phyloP scores from a whole-genome alignment of 108 stramenopile genomes.

The Epipyxis sp. region DNA sequence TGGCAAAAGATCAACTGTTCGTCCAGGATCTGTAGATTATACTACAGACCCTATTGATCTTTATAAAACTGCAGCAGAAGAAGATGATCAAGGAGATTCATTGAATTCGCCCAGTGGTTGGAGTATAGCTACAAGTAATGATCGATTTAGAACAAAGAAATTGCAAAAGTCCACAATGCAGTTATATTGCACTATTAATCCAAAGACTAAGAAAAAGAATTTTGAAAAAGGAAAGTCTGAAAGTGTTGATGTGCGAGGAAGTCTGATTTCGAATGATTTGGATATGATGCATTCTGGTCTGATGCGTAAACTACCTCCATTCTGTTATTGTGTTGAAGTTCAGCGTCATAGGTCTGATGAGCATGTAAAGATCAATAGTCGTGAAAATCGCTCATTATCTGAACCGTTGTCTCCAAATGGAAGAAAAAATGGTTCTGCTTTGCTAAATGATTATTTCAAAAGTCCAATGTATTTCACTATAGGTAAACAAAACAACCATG shows the following conservation, averaged over 20 bases:
- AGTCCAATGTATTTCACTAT: slow-evolving; percentile 29
- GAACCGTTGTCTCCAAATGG: no score
- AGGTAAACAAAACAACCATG: slow-evolving; percentile 24
- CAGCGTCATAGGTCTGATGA: no score
- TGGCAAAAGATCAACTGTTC: slow-evolving; percentile 42
- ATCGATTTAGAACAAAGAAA: no score
- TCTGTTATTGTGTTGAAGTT: slow-evolving; percentile 79
- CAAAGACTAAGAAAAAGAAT: slow-evolving; percentile 44
- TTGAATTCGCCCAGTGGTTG: slow-evolving; percentile 50
- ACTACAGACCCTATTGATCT: slow-evolving; percentile 25
- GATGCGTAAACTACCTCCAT: slow-evolving; percentile 60
- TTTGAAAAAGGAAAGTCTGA: background rate
- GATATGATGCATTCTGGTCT: no score
- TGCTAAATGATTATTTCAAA: background rate
- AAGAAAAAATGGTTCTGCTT: no score
- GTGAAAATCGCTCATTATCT: no score
- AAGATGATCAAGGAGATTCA: slow-evolving; percentile 75
- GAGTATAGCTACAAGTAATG: slow-evolving; percentile 59
- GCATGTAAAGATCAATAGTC: no score
- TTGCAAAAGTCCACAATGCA: no score
- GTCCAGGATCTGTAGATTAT: slow-evolving; percentile 20
- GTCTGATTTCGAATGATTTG: background rate
- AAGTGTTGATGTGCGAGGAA: background rate
- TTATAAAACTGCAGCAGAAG: slow-evolving; percentile 65
- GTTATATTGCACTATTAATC: slow-evolving; percentile 65